Conservation (phyloP, 345 rosid genomes). For the Camelina neglecta region DNA sequence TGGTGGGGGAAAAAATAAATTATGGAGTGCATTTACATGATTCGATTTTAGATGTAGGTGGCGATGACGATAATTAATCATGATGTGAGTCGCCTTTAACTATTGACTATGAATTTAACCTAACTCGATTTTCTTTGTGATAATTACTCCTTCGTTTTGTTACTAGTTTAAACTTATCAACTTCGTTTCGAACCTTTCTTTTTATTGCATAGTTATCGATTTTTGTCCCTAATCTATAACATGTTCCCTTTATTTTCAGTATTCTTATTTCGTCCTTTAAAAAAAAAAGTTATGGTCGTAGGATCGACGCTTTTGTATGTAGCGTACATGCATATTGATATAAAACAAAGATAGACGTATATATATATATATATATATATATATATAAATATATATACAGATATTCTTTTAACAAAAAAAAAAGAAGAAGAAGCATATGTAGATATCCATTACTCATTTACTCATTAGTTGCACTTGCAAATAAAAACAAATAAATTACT, state of each 20-base stretch:
- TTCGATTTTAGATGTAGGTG: conserved; percentile 32
- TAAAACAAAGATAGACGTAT: not conserved
- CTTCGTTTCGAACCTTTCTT: conserved; percentile 15
- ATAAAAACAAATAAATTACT: conserved; percentile 3
- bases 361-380: too few relatives aligned
- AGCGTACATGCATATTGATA: not conserved
- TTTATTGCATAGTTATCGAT: not conserved
- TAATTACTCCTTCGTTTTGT: not conserved
- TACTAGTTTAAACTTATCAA: conserved; percentile 5
- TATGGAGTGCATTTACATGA: conserved; percentile 35
- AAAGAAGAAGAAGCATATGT: not conserved
- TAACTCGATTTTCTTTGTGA: conserved; percentile 6
- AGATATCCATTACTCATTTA: conserved; percentile 7
- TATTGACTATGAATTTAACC: conserved; percentile 28
- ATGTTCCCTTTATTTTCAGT: not conserved
- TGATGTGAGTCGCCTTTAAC: conserved; percentile 16
- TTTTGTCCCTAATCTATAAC: not conserved
- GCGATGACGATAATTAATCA: conserved; percentile 22
- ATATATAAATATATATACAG: not conserved
- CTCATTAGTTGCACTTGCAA: conserved; percentile 4
- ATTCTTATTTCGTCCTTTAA: not conserved
- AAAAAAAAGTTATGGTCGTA: not conserved
- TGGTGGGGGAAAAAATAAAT: conserved; percentile 27
- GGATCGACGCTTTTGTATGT: conserved; percentile 4
- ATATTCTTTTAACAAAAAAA: not conserved